These are phyloP conservation scores for Aspergillus sclerotiicarbonarius DNA, from an alignment of 495 filamentous ascomycete genomes.

Conservation along the genomic window DNA sequence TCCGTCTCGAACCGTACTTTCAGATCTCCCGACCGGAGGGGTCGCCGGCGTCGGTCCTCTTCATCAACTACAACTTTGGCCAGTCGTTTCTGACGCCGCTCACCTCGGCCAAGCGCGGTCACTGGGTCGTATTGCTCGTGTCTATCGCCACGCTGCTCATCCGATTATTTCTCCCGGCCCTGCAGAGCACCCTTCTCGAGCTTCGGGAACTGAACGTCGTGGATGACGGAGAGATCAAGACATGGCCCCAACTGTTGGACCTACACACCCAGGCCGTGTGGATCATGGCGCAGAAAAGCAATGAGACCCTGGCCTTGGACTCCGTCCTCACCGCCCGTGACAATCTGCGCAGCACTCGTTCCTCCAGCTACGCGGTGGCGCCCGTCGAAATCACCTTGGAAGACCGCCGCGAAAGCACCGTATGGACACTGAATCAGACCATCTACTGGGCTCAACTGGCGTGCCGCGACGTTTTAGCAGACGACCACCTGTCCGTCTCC, in stretches of 20 bases:
- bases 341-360: slow-evolving; percentile 28
- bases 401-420: slow-evolving; percentile 22
- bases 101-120: slow-evolving; percentile 32
- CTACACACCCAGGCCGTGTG: slow-evolving; percentile 33
- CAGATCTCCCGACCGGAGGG: slow-evolving; percentile 38
- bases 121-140: slow-evolving; percentile 39
- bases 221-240: slow-evolving; percentile 26
- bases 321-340: slow-evolving; percentile 22
- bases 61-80: slow-evolving; percentile 47
- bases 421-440: slow-evolving; percentile 39
- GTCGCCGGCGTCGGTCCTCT: slow-evolving; percentile 34
- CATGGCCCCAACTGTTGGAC: slow-evolving; percentile 35
- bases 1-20: slow-evolving; percentile 43
- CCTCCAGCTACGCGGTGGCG: slow-evolving; percentile 32
- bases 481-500: slow-evolving; percentile 24
- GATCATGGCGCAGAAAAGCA: slow-evolving; percentile 35
- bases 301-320: slow-evolving; percentile 24
- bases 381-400: slow-evolving; percentile 36
- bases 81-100: slow-evolving; percentile 42
- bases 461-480: slow-evolving; percentile 25
- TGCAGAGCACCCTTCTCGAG: slow-evolving; percentile 39
- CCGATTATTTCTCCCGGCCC: slow-evolving; percentile 38
- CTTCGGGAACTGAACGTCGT: slow-evolving; percentile 30
- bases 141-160: slow-evolving; percentile 36
- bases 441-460: slow-evolving; percentile 37